These are phyloP conservation scores for Rachicladosporium sp. DNA, from an alignment of 2,329 filamentous ascomycete genomes.

Conservation along the genomic window DNA sequence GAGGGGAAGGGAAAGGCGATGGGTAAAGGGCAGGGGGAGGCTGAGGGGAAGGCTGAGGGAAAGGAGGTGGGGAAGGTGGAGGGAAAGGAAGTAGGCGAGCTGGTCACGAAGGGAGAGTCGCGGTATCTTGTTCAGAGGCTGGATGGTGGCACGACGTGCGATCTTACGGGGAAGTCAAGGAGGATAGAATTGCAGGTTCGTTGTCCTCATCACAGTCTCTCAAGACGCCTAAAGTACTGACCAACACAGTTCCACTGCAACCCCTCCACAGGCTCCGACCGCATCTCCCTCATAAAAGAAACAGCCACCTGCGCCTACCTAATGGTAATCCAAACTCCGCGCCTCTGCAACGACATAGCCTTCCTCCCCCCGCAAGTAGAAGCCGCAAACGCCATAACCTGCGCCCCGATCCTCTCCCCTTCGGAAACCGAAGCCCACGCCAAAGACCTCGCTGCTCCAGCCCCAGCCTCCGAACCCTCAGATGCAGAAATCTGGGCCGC, in stretches of 20 bases:
- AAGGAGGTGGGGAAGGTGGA: slow-evolving; percentile 17
- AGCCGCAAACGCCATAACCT: slow-evolving; percentile 63
- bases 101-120: slow-evolving; percentile 73
- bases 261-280: slow-evolving; percentile 55
- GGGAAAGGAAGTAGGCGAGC: slow-evolving; percentile 39
- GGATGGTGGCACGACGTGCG: slow-evolving; percentile 68
- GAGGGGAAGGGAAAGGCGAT: slow-evolving; percentile 17
- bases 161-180: slow-evolving; percentile 68
- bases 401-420: slow-evolving; percentile 55
- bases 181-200: slow-evolving; percentile 67
- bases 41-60: slow-evolving; percentile 17
- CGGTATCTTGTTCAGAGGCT: slow-evolving; percentile 77
- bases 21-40: slow-evolving; percentile 8
- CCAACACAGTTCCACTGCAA: slow-evolving; percentile 56
- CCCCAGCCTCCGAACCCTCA: slow-evolving; percentile 9
- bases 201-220: background rate
- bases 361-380: slow-evolving; percentile 73
- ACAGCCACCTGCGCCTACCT: slow-evolving; percentile 82
- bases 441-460: slow-evolving; percentile 8
- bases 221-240: background rate
- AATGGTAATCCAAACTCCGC: slow-evolving; percentile 83
- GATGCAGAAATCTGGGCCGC: slow-evolving; percentile 12
- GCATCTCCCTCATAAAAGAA: slow-evolving; percentile 88
- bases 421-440: slow-evolving; percentile 32
- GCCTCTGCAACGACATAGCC: slow-evolving; percentile 75